Base-by-base conservation (phyloP, 1,284 basidiomycete species). In the Serendipita sp. region DNA sequence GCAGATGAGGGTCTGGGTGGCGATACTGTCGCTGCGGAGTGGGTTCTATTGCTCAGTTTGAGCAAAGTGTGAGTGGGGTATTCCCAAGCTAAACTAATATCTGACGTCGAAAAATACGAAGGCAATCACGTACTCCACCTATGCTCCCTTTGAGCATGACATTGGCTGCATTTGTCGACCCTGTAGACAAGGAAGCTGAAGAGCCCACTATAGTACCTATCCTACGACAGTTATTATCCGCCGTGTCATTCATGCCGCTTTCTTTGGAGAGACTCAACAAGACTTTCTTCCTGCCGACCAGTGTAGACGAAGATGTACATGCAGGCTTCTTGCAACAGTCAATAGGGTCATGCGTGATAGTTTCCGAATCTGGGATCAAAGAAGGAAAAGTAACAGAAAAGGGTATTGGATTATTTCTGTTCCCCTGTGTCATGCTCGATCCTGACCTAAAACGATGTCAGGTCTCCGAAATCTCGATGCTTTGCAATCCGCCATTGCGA, bases 261-360 rank as follows among this genome's bases (percentile, higher is more conserved):
- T 78, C 84, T 55, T 71, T 85, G 42, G 72, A 82, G 65, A 69
- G 75, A 3, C 74, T 93, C 61, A 93, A 93, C 69, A 67, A 58
- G 4, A 76, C 76, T 17, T 66, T 69, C 26, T 88, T 87, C 68
- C 72, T 73, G 34, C 87, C 87, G 0, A 82, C 85, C 68, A 88
- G 84, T 63, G 82, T 81, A 66, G 77, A 86, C 29, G 87, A 90
- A 66, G 85, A 87, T 64, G 74, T 93, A 2, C 80, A 86, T 66
- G 82, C 87, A 1, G 91, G 91, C 0, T 78, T 78, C 63, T 75
- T 93, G 26, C 91, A 93, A 70, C 76, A 91, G 2, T 81, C 89
- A 1, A 71, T 72, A 8, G 84, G 85, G 1, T 82, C 82, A 6
- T 73, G 80, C 1, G 74, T 88, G 22, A 69, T 92, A 3, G 71